phyloP scores from a whole-genome alignment of 2,329 filamentous ascomycete genomes.

The Pseudogymnoascus sp. region DNA sequence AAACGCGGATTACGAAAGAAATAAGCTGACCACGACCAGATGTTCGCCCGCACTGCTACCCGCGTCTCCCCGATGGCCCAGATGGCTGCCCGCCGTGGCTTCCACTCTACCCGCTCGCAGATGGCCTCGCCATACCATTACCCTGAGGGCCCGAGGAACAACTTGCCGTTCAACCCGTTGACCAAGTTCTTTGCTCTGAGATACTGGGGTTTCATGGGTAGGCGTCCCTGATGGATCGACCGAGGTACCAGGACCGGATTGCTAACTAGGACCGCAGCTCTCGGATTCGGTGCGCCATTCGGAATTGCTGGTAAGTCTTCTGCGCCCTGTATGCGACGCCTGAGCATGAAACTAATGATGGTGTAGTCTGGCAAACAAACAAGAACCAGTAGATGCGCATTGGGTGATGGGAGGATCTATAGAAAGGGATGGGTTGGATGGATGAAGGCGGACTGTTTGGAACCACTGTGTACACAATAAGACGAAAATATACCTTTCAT shows the following conservation, averaged over 20 bases:
- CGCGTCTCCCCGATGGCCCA: conserved; percentile 56
- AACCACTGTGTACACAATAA: conserved; percentile 9
- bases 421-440: conserved; percentile 5
- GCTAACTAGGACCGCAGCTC: conserved; percentile 27
- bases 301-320: conserved; percentile 52
- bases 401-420: background rate
- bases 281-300: conserved; percentile 55
- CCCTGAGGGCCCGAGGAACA: conserved; percentile 88
- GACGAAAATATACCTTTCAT: conserved; percentile 5
- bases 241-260: background rate
- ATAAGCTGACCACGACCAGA: conserved; percentile 44
- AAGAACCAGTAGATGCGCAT: conserved; percentile 28
- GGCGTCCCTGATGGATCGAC: conserved; percentile 24
- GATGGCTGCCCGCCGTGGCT: conserved; percentile 79
- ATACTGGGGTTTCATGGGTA: conserved; percentile 78
- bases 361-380: conserved; percentile 32
- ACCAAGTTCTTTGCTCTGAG: conserved; percentile 74
- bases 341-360: background rate
- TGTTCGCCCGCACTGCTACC: conserved; percentile 68
- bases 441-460: conserved; percentile 6
- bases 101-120: conserved; percentile 83
- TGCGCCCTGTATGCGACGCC: conserved; percentile 11
- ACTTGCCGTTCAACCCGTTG: conserved; percentile 95
- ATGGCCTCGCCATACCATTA: conserved; percentile 94
- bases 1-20: background rate